phyloP scores from a whole-genome alignment of 257 asterid genomes.

The Solanum pennellii region DNA sequence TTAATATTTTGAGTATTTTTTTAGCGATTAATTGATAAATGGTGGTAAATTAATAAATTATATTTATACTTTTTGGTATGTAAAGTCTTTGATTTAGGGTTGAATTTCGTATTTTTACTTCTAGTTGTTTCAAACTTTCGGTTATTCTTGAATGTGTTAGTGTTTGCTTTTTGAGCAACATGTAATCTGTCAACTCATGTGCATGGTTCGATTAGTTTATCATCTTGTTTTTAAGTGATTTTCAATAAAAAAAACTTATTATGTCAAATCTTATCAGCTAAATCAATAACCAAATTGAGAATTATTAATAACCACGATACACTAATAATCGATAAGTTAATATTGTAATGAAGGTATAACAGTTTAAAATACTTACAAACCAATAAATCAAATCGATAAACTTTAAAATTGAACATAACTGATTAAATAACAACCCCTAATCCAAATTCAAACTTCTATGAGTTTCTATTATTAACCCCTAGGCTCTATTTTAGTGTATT shows the following conservation, averaged over 20 bases:
- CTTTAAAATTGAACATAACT: neutral
- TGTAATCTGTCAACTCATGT: neutral
- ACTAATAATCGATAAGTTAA: rapidly evolving
- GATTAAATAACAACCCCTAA: neutral
- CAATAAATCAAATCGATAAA: too few relatives aligned
- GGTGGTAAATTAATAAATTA: too few relatives aligned
- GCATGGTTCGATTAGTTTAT: neutral
- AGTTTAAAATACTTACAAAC: too few relatives aligned
- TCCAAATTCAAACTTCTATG: neutral
- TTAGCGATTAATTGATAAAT: rapidly evolving
- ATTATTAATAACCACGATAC: too few relatives aligned
- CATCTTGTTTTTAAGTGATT: too few relatives aligned
- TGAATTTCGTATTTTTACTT: neutral
- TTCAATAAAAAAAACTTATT: too few relatives aligned
- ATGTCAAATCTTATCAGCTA: neutral
- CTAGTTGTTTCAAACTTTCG: neutral
- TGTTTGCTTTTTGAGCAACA: too few relatives aligned
- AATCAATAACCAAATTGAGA: too few relatives aligned
- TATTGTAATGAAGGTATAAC: too few relatives aligned
- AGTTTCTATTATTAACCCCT: neutral
- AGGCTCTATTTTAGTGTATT: neutral
- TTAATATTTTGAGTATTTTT: too few relatives aligned
- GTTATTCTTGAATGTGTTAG: neutral
- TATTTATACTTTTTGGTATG: neutral
- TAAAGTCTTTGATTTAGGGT: neutral